phyloP scores from a whole-genome alignment of 2,329 filamentous ascomycete genomes.

The Aspergillus novofumigatus region DNA sequence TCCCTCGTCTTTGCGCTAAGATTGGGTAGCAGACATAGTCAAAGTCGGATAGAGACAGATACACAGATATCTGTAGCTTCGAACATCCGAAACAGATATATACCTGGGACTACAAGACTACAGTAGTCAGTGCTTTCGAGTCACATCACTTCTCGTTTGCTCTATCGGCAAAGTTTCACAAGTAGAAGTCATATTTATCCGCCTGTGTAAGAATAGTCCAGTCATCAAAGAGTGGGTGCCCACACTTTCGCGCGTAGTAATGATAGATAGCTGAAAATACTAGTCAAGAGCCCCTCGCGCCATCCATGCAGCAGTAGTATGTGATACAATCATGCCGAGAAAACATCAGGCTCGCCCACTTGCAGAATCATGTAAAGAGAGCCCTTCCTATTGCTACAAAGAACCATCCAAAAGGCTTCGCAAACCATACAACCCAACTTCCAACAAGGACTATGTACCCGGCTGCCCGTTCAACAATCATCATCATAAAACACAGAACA shows the following conservation, averaged over 20 bases:
- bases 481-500: conserved; percentile 28
- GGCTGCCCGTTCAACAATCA: conserved; percentile 28
- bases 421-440: conserved; percentile 36
- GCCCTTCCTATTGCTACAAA: conserved; percentile 25
- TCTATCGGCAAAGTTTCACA: not conserved
- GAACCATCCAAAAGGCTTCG: conserved; percentile 30
- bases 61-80: not conserved
- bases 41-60: not conserved
- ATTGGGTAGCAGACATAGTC: not conserved
- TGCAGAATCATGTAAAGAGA: conserved; percentile 18
- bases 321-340: not conserved
- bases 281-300: not conserved
- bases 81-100: not conserved
- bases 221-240: not conserved
- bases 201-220: not conserved
- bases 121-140: not conserved
- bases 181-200: not conserved
- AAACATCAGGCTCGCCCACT: not conserved
- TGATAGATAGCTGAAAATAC: not conserved
- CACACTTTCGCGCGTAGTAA: not conserved
- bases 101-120: not conserved
- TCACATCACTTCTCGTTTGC: not conserved
- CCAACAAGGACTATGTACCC: conserved; percentile 31
- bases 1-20: not conserved
- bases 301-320: not conserved